A percentile compares a stretch with the other conserved stretches of the same genome.
Conservation (phyloP, 352 stramenopile genomes). For the Globisporangium camurandrum region DNA sequence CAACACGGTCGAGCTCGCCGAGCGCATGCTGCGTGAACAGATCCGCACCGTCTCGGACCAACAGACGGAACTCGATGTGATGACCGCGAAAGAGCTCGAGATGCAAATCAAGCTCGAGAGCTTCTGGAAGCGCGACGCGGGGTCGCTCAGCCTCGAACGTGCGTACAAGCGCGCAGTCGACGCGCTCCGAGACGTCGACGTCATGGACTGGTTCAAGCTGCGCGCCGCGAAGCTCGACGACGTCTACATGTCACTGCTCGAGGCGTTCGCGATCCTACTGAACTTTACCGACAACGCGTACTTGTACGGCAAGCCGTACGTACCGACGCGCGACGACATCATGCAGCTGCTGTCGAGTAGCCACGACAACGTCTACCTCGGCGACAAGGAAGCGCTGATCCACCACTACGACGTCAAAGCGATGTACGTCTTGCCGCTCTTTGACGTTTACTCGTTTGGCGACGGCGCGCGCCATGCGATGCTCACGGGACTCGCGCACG, state of each 20-base stretch:
- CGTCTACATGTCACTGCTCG: conserved; percentile 49
- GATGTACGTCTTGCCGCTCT: conserved; percentile 70
- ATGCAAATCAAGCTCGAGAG: conserved; percentile 75
- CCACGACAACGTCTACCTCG: conserved; percentile 75
- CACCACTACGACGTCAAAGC: conserved; percentile 74
- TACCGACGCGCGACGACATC: conserved; percentile 50
- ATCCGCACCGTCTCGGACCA: conserved; percentile 20
- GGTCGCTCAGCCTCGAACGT: conserved; percentile 30
- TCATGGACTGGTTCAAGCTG: conserved; percentile 74
- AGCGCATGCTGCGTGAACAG: conserved; percentile 34
- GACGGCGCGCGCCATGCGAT: conserved; percentile 52
- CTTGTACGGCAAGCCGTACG: conserved; percentile 27
- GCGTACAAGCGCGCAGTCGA: conserved; percentile 65
- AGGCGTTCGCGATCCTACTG: conserved; percentile 58
- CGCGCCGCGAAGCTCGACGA: conserved; percentile 52
- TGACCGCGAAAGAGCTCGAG: conserved; percentile 43
- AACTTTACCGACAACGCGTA: conserved; percentile 72
- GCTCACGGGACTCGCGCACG: conserved; percentile 49
- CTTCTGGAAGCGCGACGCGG: conserved; percentile 62
- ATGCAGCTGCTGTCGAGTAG: conserved; percentile 62
- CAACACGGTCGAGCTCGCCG: conserved; percentile 42
- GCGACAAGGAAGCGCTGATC: conserved; percentile 72
- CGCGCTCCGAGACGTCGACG: conserved; percentile 30
- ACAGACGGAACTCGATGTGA: conserved; percentile 30
- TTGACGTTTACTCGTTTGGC: conserved; percentile 75